Evolutionary conservation across 148 eudicot species (phyloP).

Genomic region (Pouteria glomerata): DNA sequence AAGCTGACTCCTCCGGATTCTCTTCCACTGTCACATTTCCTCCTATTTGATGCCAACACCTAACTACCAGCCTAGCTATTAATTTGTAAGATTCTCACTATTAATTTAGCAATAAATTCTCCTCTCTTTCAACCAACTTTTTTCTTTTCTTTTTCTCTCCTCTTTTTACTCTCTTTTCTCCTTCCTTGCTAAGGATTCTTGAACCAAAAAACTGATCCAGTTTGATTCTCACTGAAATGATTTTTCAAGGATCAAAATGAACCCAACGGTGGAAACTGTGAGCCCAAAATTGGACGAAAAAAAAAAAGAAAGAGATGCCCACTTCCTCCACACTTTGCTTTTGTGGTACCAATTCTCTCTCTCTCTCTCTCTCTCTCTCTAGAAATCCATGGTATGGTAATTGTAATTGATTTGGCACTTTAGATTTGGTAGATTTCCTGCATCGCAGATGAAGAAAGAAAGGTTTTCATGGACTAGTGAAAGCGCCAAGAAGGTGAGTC

Average conservation of each 20-base stretch:
- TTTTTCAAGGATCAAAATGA: constrained; percentile 6
- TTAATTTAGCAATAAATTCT: neutral
- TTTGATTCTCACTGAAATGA: neutral
- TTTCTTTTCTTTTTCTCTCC: neutral
- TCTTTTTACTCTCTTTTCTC: neutral
- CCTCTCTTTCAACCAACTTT: neutral
- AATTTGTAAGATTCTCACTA: neutral
- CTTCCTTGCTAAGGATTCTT: constrained; percentile 1
- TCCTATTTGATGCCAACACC: constrained; percentile 15
- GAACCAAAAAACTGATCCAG: neutral
- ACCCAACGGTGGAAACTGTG: neutral
- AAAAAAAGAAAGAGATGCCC: constrained; percentile 21
- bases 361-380: neutral
- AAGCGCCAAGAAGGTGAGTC: neutral
- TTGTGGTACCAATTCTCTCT: neutral
- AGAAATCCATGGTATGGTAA: neutral
- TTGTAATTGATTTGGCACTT: neutral
- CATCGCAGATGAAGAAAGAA: neutral
- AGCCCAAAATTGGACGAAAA: constrained; percentile 10
- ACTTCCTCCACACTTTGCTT: constrained; percentile 4
- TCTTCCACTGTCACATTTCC: neutral
- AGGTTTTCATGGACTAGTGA: neutral
- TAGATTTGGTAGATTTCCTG: neutral
- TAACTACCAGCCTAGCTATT: constrained; percentile 6
- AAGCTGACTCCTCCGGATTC: constrained; percentile 8